Evolutionary conservation across 192 early-diverging fungal species (phyloP).

Genomic region (Lobosporangium transversale): DNA sequence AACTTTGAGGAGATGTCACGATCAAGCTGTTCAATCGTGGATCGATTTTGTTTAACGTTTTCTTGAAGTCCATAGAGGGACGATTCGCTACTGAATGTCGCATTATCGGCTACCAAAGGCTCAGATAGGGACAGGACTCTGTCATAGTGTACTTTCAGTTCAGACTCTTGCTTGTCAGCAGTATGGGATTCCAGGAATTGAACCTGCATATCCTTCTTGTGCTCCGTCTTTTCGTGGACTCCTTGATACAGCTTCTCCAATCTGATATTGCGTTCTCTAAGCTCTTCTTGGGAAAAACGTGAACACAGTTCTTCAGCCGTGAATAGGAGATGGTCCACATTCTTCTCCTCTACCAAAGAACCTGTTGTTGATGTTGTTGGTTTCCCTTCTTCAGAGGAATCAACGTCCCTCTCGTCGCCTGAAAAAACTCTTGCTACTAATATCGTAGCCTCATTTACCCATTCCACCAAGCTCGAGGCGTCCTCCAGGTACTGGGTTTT

Average conservation of each 20-base stretch:
- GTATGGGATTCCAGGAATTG: slow-evolving; percentile 1
- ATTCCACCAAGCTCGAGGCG: slow-evolving; percentile 11
- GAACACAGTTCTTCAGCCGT: neutral
- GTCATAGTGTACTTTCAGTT: too few species aligned
- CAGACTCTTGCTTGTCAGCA: neutral
- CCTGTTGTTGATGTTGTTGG: neutral
- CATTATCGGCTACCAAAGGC: neutral
- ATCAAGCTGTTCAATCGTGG: slow-evolving; percentile 19
- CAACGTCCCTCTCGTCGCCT: neutral
- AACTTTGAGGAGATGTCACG: slow-evolving; percentile 17
- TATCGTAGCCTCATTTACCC: slow-evolving; percentile 18
- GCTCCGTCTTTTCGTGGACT: slow-evolving; percentile 18
- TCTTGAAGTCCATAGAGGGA: slow-evolving; percentile 9
- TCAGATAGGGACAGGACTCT: neutral
- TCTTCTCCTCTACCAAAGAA: too few species aligned
- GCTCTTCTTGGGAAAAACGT: slow-evolving; percentile 2
- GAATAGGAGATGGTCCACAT: too few species aligned
- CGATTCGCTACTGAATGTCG: neutral
- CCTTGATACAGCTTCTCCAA: slow-evolving; percentile 12
- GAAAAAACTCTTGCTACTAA: neutral
- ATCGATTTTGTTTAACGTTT: slow-evolving; percentile 4
- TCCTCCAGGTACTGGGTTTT: slow-evolving; percentile 16
- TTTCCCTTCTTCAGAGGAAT: too few species aligned
- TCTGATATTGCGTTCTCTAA: neutral
- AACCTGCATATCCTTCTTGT: slow-evolving; percentile 20